These are phyloP conservation scores for Xylariaceae sp. DNA, from an alignment of 2,329 filamentous ascomycete genomes.

Conservation along the genomic window DNA sequence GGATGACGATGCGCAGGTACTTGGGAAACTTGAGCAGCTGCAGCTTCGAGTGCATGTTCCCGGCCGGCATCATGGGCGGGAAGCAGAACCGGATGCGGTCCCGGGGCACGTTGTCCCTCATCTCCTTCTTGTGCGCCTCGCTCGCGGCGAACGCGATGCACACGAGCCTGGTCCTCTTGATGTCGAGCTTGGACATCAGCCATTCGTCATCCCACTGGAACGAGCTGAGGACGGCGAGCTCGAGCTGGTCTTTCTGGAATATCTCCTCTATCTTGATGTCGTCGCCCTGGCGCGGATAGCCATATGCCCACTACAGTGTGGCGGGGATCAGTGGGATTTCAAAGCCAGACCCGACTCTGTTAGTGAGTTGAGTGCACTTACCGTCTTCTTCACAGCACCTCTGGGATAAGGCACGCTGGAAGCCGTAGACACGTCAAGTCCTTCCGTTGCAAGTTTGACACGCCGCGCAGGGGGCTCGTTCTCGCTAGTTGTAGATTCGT, in stretches of 20 bases:
- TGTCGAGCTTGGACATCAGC: conserved; percentile 66
- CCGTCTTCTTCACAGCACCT: conserved; percentile 74
- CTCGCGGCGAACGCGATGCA: conserved; percentile 52
- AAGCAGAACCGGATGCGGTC: conserved; percentile 65
- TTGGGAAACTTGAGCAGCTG: conserved; percentile 76
- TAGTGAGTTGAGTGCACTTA: conserved; percentile 1
- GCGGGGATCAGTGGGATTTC: not conserved
- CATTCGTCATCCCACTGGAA: conserved; percentile 83
- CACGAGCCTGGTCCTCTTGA: conserved; percentile 54
- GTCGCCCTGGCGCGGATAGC: conserved; percentile 59
- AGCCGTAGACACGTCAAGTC: too few relatives aligned
- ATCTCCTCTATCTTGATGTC: conserved; percentile 78
- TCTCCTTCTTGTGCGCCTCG: conserved; percentile 46
- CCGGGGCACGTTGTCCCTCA: conserved; percentile 44
- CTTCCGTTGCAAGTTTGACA: conserved; percentile 17
- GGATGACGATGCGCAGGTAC: conserved; percentile 74
- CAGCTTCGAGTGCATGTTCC: conserved; percentile 89
- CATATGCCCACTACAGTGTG: conserved; percentile 51
- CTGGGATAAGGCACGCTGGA: conserved; percentile 44
- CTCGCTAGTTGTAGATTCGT: conserved; percentile 16
- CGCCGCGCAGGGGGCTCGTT: conserved; percentile 15
- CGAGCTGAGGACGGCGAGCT: conserved; percentile 77
- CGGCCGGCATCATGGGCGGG: conserved; percentile 68
- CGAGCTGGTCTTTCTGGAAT: conserved; percentile 64
- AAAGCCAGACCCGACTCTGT: not conserved